These are phyloP conservation scores for Leccinum angustisporum DNA, from an alignment of 1,284 basidiomycete genomes.

Conservation along the genomic window DNA sequence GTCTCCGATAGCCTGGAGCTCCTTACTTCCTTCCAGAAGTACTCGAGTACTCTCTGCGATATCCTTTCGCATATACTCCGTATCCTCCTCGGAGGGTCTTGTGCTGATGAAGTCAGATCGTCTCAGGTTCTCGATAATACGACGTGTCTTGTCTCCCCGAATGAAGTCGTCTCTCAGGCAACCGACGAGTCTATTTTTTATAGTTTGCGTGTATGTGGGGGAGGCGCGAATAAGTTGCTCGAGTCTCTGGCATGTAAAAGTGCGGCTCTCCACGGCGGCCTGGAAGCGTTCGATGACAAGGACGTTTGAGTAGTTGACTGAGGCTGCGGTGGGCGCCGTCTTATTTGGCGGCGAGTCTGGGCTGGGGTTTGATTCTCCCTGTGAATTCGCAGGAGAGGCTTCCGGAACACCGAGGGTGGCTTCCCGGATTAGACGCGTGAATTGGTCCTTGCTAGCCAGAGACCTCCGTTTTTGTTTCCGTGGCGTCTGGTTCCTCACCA, in stretches of 20 bases:
- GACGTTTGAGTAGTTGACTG: conserved; percentile 25
- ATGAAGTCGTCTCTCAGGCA: conserved; percentile 28
- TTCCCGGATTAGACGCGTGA: conserved; percentile 25
- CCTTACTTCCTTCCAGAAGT: conserved; percentile 29
- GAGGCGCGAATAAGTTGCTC: conserved; percentile 27
- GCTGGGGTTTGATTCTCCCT: conserved; percentile 4
- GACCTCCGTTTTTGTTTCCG: conserved; percentile 28
- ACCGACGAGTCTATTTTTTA: conserved; percentile 19
- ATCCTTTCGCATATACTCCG: conserved; percentile 25
- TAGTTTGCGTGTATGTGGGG: conserved; percentile 17
- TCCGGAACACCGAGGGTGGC: conserved; percentile 4
- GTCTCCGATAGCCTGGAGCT: conserved; percentile 26
- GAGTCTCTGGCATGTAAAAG: conserved; percentile 28
- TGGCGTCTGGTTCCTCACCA: conserved; percentile 16
- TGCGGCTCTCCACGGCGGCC: conserved; percentile 25
- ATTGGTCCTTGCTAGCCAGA: conserved; percentile 23
- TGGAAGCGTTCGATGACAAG: conserved; percentile 29
- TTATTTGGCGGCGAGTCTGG: conserved; percentile 4
- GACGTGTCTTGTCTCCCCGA: conserved; percentile 24
- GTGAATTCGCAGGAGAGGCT: conserved; percentile 2
- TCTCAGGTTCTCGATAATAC: conserved; percentile 24
- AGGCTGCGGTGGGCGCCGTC: background rate
- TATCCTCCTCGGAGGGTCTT: conserved; percentile 14
- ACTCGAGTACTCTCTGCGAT: conserved; percentile 24
- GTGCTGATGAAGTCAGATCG: conserved; percentile 29